Evolutionary conservation across 2,329 filamentous ascomycete genomes (phyloP), one percentile per base, ranked within the genome.

Genomic region (Arthrinium puccinioides): DNA sequence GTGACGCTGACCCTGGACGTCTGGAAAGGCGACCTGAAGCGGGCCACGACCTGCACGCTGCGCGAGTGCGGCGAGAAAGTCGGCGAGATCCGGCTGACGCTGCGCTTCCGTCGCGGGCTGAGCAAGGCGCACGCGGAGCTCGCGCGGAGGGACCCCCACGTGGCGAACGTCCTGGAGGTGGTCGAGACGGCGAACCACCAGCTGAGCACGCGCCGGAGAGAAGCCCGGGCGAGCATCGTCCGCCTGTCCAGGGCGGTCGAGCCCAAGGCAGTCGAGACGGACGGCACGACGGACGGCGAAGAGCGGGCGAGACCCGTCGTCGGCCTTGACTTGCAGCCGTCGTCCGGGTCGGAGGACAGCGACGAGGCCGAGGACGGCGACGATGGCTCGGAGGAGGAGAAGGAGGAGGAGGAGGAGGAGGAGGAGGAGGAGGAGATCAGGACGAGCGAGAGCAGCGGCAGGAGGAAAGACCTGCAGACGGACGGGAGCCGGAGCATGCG

Each of bases 1-100:
- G 15, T 9, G 9, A 16, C 13, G 3, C 23, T 36, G 7, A 16
- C 24, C 13, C 33, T 36, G n/a, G 8, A 19, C 18, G 33, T 36
- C 18, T 36, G 33, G 33, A 36, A 36, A 24, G 33, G 33, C 24
- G 33, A 36, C 33, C 33, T 36, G 13, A 36, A 36, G 24, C 33
- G 33, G 23, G 33, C 33, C 15, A 36, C 23, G 23, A 36, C 33
- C 4, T 36, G 33, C 33, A n/a, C 24, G 8, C 33, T 36, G 13
- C 31, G 20, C 8, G 31, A 3, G 20, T 20, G 10, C 3, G 33
- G 33, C 18, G 33, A 36, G n/a, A 26, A 27, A 18, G 24, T 36
- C 13, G 33, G 33, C 4, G 19, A 16, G 18, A 5, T 36, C 5
- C 13, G 16, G n/a, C 24, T 36, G 18, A 7, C 10, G 4, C 23